Base-by-base conservation (phyloP, 2,329 filamentous ascomycete genomes). In the Cladobotryum protrusum region DNA sequence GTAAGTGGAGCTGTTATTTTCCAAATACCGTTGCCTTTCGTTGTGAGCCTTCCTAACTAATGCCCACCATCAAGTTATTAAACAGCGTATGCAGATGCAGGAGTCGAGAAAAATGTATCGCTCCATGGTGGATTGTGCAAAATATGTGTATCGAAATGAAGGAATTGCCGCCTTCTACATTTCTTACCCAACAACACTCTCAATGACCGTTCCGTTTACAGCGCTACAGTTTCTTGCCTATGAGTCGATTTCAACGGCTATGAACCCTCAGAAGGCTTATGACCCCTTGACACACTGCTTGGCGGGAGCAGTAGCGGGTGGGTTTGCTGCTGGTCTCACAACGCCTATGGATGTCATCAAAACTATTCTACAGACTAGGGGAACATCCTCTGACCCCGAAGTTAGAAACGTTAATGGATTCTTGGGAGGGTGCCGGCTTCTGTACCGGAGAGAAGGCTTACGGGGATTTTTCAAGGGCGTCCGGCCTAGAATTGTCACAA, bases 271-370 rank as follows among this genome's bases (percentile, higher is more conserved):
- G 24, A 88, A 87, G 65, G 78, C 78, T 52, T 97, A 99, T 71
- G 92, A 97, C 63, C 93, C 93, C 1, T 76, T 92, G 59, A 96
- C 91, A 41, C 93, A 99, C 71, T 97, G 92, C 65, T 77, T 90
- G 50, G 92, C 93, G 15, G 93, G 93, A 64, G 93, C 89, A 54
- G 76, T 97, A 53, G 93, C 92, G 17, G 93, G 93, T 67, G 93
- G 93, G 5, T 84, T 97, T 61, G 93, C 93, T 2, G 92, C 93
- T 17, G 93, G 89, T 42, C 76, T 97, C 45, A 99, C 93, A 3
- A 99, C 93, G 0, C 93, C 93, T 4, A 85, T 99, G 74, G 93
- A 99, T 63, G 93, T 99, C 35, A 93, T 99, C 68, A 99, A 99
- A 77, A 99, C 93, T 1, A 83, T 99, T 69, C 72, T 99, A 59